Base-by-base conservation (phyloP, 2,329 filamentous ascomycete species). In the Penicillium polonicum region DNA sequence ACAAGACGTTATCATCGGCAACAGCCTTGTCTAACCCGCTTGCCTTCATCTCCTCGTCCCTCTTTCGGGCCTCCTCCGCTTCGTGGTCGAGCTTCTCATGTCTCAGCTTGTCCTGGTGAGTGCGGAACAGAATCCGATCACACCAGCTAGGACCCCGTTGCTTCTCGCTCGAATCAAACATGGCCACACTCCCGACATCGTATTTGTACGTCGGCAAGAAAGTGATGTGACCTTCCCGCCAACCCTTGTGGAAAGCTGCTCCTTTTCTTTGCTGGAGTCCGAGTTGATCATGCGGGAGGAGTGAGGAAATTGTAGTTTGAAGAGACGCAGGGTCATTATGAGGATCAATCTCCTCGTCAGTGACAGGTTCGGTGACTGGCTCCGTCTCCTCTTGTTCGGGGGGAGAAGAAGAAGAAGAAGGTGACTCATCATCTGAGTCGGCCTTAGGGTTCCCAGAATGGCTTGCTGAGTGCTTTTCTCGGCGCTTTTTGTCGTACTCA, bases 161-260 rank as follows among this genome's bases (percentile, higher is more conserved):
- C 78, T 99, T 99, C 71, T 97, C 94, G 64, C 92, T 96, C 0
- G 92, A 91, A 76, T 99, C 95, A 71, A 97, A 99, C 31, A 92
- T 83, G 2, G 90, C 90, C 33, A 96, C 85, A 31, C 89, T 96
- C n/a, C 94, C 94, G 29, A 96, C 82, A 68, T 99, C 95, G 66
- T 99, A 99, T 74, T 99, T 99, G 76, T 99, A 99, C 0, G 94
- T 95, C 2, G 94, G 94, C 17, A 97, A 73, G 69, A 99, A 99
- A 1, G 85, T 85, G 55, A 99, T 92, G 0, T 86, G 82, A 0
- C 92, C 94, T 79, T 99, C 94, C 50, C 84, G 83, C 92, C 94
- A 99, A 1, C 92, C 93, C 60, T 96, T 90, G 59, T 96, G 85
- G 61, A 99, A 96, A 0, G 87, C 86, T 70, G 89, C 94, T n/a